These are phyloP conservation scores for Nicotiana otophora DNA, from an alignment of 257 asterid genomes.

Conservation along the genomic window DNA sequence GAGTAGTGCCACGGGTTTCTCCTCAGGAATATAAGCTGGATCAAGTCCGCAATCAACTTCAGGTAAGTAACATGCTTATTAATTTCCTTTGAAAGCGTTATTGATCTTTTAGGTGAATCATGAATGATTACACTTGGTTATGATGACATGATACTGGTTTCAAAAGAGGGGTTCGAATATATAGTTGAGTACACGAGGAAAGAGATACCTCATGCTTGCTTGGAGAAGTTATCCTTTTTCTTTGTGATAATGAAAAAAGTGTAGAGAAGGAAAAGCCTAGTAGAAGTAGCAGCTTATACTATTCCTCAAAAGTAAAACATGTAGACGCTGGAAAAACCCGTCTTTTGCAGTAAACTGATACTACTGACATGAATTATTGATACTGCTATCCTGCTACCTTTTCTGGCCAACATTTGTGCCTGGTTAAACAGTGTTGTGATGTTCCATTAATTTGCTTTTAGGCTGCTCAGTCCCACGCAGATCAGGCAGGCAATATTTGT, in stretches of 20 bases:
- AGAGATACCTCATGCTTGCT: neutral
- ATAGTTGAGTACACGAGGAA: neutral
- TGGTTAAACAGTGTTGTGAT: neutral
- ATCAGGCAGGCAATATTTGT: conserved; percentile 42
- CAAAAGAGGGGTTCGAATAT: neutral
- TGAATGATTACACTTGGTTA: neutral
- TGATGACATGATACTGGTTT: neutral
- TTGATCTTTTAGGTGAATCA: too few relatives aligned
- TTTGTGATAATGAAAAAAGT: neutral
- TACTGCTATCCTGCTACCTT: neutral
- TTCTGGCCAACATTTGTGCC: neutral
- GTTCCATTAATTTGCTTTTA: conserved; percentile 18
- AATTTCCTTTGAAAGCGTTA: neutral
- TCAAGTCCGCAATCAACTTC: conserved; percentile 69
- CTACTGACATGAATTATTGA: neutral
- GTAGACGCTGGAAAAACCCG: too few relatives aligned
- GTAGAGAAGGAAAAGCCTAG: neutral
- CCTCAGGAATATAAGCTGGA: conserved; percentile 73
- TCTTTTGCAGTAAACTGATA: neutral
- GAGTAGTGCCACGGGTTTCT: conserved; percentile 8
- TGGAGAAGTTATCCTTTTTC: neutral
- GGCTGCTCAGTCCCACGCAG: conserved; percentile 71
- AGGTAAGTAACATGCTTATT: conserved; percentile 38
- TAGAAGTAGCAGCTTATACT: neutral
- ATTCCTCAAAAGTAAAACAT: neutral